Conservation (phyloP, 2,329 filamentous ascomycete species). For the Colletotrichum sp. region DNA sequence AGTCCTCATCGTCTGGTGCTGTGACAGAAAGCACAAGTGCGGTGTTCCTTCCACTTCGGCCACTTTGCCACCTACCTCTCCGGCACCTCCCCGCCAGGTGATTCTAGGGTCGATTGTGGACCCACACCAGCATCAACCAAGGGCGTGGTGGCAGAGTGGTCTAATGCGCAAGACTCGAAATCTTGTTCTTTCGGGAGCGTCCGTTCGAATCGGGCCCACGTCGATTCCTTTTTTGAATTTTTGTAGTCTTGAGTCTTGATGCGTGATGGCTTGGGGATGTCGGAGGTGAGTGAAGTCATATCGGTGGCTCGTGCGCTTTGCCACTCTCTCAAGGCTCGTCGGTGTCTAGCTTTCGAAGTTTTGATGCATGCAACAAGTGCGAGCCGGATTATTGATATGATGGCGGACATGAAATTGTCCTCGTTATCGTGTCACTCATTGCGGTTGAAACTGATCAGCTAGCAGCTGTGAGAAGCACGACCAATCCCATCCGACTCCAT, state of each 20-base stretch:
- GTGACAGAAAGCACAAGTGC: neutral
- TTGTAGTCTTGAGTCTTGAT: neutral
- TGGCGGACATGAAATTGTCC: too few relatives aligned
- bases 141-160: constrained; percentile 23
- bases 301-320: neutral
- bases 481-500: constrained; percentile 14
- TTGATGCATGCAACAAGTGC: neutral
- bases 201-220: constrained; percentile 31
- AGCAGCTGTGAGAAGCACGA: constrained; percentile 4
- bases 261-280: rapidly evolving
- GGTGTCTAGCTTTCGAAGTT: neutral
- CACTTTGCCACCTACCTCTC: neutral
- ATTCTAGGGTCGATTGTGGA: neutral
- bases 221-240: constrained; percentile 4
- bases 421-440: too few relatives aligned
- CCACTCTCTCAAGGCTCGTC: rapidly evolving
- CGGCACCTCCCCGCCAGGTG: neutral
- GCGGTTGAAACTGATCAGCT: neutral
- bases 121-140: neutral
- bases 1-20: too few relatives aligned
- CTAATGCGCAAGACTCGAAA: constrained; percentile 29
- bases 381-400: rapidly evolving
- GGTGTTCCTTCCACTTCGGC: neutral
- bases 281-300: neutral
- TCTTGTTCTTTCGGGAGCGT: constrained; percentile 30